A percentile compares a stretch with the other conserved stretches of the same genome.
Evolutionary conservation across 805 yeast genomes (phyloP).

Genomic region (Candida parachauliodes): DNA sequence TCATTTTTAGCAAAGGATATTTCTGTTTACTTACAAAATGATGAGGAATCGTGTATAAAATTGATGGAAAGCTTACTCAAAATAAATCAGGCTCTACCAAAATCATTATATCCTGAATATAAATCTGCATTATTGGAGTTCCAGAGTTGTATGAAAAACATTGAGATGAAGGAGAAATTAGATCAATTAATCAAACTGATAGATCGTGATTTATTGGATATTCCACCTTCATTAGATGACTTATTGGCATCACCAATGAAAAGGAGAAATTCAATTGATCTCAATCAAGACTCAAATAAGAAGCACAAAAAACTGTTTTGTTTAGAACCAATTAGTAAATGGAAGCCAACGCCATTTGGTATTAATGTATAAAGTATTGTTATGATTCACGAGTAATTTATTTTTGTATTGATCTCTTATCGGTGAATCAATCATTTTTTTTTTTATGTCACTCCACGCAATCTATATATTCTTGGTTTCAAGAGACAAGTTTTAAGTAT

Average conservation of each 20-base stretch:
- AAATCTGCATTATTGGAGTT: too few relatives aligned
- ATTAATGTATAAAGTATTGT: constrained; percentile 2
- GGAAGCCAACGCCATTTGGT: constrained; percentile 60
- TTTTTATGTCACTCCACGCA: constrained; percentile 3
- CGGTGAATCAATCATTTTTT: too few relatives aligned
- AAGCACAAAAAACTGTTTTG: constrained; percentile 8
- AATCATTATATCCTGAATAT: too few relatives aligned
- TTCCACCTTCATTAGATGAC: constrained; percentile 24
- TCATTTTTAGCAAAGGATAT: too few relatives aligned
- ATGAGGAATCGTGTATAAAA: too few relatives aligned
- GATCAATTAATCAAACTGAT: not conserved
- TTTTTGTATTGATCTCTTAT: not conserved
- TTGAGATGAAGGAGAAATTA: not conserved
- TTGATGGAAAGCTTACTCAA: too few relatives aligned
- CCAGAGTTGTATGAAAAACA: too few relatives aligned
- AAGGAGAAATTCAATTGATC: not conserved
- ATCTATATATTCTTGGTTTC: not conserved
- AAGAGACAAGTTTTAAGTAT: too few relatives aligned
- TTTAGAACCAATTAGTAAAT: constrained; percentile 33
- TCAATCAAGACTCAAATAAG: constrained; percentile 3
- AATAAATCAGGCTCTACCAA: too few relatives aligned
- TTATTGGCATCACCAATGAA: constrained; percentile 13
- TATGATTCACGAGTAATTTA: not conserved
- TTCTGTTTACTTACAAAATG: too few relatives aligned
- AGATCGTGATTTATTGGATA: constrained; percentile 7